These are phyloP conservation scores for Musa schizocarpa DNA, from an alignment of 176 grass and related monocot genomes.

Conservation along the genomic window DNA sequence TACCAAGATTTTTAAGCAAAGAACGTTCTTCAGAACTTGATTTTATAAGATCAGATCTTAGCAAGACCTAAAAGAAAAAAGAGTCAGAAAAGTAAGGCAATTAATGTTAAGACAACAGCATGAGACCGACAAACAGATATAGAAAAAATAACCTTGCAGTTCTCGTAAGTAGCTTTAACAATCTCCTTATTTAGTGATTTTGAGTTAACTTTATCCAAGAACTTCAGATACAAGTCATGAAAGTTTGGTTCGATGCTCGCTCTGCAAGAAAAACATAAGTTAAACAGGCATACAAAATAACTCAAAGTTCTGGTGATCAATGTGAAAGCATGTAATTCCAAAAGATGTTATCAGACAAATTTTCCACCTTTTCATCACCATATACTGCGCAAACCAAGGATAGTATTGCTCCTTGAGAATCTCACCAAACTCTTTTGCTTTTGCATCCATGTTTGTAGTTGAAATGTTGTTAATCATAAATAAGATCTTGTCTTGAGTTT, in stretches of 20 bases:
- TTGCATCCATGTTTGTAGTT: constrained; percentile 68
- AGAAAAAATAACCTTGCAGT: constrained; percentile 68
- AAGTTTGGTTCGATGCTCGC: constrained; percentile 99
- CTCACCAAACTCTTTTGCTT: constrained; percentile 87
- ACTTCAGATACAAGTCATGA: constrained; percentile 93
- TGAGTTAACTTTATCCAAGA: constrained; percentile 82
- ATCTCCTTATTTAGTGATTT: constrained; percentile 89
- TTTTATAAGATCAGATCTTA: constrained; percentile 90
- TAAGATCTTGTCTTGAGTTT: constrained; percentile 94
- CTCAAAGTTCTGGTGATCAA: constrained; percentile 7
- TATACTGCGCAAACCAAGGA: constrained; percentile 94
- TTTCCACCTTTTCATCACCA: constrained; percentile 95
- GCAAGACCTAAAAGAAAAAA: constrained; percentile 48
- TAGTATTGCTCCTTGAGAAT: constrained; percentile 66
- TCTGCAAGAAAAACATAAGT: constrained; percentile 31
- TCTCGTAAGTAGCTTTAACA: constrained; percentile 88
- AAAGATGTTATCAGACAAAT: background rate
- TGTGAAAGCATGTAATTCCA: constrained; percentile 13
- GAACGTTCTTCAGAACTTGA: constrained; percentile 97
- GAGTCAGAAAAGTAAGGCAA: constrained; percentile 9
- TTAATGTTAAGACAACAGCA: background rate
- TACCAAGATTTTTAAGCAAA: constrained; percentile 95
- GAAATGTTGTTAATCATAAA: constrained; percentile 99
- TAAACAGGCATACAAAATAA: constrained; percentile 5
- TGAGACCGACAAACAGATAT: background rate